Percentiles rank a stretch among this genome's conserved stretches.
These are phyloP conservation scores for Lasiosphaeria miniovina DNA, from an alignment of 495 filamentous ascomycete genomes.

Conservation along the genomic window DNA sequence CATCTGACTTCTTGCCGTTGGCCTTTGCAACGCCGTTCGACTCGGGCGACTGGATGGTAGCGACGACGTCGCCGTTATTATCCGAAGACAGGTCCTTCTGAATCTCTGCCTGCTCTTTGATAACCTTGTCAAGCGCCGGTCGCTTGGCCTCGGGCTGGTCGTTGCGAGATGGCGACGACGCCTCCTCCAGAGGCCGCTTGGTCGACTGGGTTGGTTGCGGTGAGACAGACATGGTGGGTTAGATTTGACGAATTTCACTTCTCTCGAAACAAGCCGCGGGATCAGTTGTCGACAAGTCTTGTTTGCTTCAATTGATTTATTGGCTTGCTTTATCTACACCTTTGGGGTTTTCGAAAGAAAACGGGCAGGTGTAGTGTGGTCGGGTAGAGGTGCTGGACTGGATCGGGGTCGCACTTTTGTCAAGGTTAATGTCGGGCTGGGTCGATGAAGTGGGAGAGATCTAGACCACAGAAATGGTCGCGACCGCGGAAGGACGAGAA, in stretches of 20 bases:
- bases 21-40: slow-evolving; percentile 45
- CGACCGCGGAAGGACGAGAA: slow-evolving; percentile 17
- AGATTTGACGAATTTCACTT: slow-evolving; percentile 30
- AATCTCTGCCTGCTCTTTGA: slow-evolving; percentile 51
- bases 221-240: slow-evolving; percentile 53
- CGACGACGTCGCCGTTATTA: slow-evolving; percentile 34
- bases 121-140: slow-evolving; percentile 88
- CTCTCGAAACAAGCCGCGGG: slow-evolving; percentile 17
- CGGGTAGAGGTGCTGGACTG: slow-evolving; percentile 19
- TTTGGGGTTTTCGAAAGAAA: slow-evolving; percentile 73
- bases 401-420: slow-evolving; percentile 28
- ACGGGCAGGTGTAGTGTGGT: slow-evolving; percentile 75
- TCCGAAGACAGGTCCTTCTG: slow-evolving; percentile 37
- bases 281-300: slow-evolving; percentile 41
- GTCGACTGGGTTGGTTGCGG: slow-evolving; percentile 56
- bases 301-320: slow-evolving; percentile 45
- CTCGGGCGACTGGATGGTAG: slow-evolving; percentile 14
- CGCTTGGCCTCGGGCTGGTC: slow-evolving; percentile 98
- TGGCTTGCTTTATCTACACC: slow-evolving; percentile 71
- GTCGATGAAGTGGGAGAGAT: slow-evolving; percentile 25
- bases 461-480: slow-evolving; percentile 16
- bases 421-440: slow-evolving; percentile 15
- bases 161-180: slow-evolving; percentile 87
- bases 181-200: slow-evolving; percentile 95
- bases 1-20: slow-evolving; percentile 54